Base-by-base conservation (phyloP, 805 yeast species). In the Candida sonorensis region DNA sequence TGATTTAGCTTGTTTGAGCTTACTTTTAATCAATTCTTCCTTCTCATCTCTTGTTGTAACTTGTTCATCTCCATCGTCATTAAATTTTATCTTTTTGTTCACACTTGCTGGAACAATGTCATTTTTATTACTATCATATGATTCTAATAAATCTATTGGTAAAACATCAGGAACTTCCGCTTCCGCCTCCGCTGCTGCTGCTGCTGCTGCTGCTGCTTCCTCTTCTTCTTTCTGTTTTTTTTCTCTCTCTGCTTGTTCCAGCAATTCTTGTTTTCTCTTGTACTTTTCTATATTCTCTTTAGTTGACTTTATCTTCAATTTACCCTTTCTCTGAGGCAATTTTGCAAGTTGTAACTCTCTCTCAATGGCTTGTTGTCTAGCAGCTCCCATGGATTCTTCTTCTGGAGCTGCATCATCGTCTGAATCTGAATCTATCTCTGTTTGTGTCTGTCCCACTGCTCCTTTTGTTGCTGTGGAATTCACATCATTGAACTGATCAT, bases 401-500 rank as follows among this genome's bases (percentile, higher is more conserved):
- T 69, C 75, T 32, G 77, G 77, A 1, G 76, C 74, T 14, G 67
- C 75, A 35, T 61, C 68, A 37, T 60, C 66, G 47, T 43, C 39
- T 23, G 34, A 34, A 10, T 37, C 36, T 13, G 36, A 33, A n/a
- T 30, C 31, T 35, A 40, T 31, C 18, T 30, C 30, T n/a, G 24
- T 18, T 18, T 33, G n/a, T n/a, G n/a, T n/a, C n/a, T n/a, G n/a
- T n/a, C n/a, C n/a, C n/a, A n/a, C n/a, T n/a, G n/a, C n/a, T n/a
- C n/a, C n/a, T n/a, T n/a, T n/a, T n/a, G n/a, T n/a, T n/a, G n/a
- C n/a, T n/a, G n/a, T n/a, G n/a, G n/a, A n/a, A n/a, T n/a, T n/a
- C n/a, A n/a, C n/a, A n/a, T n/a, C n/a, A n/a, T n/a, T n/a, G n/a
- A n/a, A n/a, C n/a, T n/a, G n/a, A 10, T 25, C 38, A 13, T 36